These are phyloP conservation scores for Mortierella sp. DNA, from an alignment of 371 early-diverging fungal genomes.

Conservation along the genomic window DNA sequence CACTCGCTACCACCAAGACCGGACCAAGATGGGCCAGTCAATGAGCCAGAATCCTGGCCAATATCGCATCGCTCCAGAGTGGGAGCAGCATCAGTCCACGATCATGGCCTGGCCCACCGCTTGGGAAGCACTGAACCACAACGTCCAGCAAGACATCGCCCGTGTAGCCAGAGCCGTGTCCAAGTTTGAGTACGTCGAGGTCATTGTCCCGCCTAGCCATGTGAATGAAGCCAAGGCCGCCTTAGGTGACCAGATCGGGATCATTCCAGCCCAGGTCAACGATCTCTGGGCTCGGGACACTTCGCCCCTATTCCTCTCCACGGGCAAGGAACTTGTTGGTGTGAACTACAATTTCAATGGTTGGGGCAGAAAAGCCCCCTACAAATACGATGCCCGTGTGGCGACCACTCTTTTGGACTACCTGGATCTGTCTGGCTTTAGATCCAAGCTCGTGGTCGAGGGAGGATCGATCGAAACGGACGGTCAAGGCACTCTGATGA, in stretches of 20 bases:
- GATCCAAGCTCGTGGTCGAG: conserved; percentile 27
- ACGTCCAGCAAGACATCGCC: conserved; percentile 27
- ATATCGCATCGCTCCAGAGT: conserved; percentile 24
- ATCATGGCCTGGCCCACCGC: conserved; percentile 31
- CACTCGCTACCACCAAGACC: no score
- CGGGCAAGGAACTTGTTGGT: conserved; percentile 16
- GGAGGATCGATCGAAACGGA: conserved; percentile 39
- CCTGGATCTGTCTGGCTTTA: conserved; percentile 8
- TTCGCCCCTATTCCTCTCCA: conserved; percentile 21
- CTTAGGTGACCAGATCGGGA: conserved; percentile 3
- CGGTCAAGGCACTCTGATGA: conserved; percentile 32
- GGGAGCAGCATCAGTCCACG: conserved; percentile 26
- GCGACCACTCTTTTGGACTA: conserved; percentile 13
- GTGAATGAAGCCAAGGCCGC: conserved; percentile 17
- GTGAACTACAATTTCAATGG: conserved; percentile 40
- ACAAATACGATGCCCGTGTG: conserved; percentile 24
- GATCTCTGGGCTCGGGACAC: conserved; percentile 45
- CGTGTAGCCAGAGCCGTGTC: conserved; percentile 22
- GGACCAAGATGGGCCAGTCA: no score
- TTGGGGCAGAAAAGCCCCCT: conserved; percentile 26
- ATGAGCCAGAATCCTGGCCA: no score
- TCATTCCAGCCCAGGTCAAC: conserved; percentile 22
- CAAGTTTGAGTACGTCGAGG: conserved; percentile 17
- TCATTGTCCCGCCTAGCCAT: conserved; percentile 10
- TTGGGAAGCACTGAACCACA: conserved; percentile 22